Evolutionary conservation across 2,329 filamentous ascomycete genomes (phyloP), one percentile per base, ranked within the genome.

Genomic region (Hymenoscyphus scutula): DNA sequence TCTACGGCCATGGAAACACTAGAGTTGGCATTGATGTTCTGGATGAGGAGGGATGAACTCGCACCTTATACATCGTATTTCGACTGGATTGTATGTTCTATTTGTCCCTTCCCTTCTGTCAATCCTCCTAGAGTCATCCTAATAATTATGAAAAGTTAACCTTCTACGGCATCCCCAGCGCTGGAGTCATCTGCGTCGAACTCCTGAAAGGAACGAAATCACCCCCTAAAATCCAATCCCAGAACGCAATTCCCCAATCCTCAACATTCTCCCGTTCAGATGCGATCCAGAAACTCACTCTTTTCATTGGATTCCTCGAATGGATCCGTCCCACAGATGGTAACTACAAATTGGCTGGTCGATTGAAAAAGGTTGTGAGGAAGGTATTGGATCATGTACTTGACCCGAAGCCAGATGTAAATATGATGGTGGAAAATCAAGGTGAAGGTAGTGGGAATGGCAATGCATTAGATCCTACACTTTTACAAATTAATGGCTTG

Each of bases 261-360:
- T 55, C 68, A 4, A 32, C 57, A n/a, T 69, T 71, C 58, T 66
- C 71, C 10, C 70, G 69, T 23, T 70, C 69, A 7, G 65, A 69
- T 11, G 68, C 68, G 4, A 70, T 73, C 34, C 71, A 73, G 57
- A 71, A 70, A 62, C 51, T 73, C 23, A 73, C 70, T 1, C 59
- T 74, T 7, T 73, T 74, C 56, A 69, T 69, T 10, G 70, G 67
- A 1, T 74, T 72, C 55, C 58, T 73, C 10, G 70, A 73, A 58
- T 74, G 72, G 72, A 68, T 72, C 2, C 60, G 71, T 6, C 68
- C 68, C 7, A 73, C 71, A 7, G 70, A 73, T 60, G 71, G 71
- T 0, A 73, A 74, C 38, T 71, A 68, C 51, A 58, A 61, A 7
- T 64, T 73, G 4, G 69, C 68, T 10, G 65, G 65, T 32, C 62